Evolutionary conservation across 2,329 filamentous ascomycete genomes (phyloP), one percentile per base, ranked within the genome.

Genomic region (Niveomyces coronatus): DNA sequence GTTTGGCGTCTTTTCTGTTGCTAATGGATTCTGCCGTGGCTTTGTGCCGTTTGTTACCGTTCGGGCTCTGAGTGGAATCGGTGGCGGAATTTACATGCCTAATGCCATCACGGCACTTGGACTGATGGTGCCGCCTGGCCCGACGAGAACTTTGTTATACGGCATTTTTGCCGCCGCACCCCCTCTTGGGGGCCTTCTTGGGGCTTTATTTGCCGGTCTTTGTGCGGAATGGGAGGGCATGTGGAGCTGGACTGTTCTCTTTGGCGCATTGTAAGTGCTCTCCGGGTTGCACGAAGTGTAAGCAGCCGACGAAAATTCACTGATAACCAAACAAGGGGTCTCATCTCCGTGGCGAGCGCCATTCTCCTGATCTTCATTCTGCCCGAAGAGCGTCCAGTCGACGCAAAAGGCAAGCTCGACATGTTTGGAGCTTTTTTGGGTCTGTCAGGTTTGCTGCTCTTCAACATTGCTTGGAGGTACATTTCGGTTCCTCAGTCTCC

Each of bases 391-490:
- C 39, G 30, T 1, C 53, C 50, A 0, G 45, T 56, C 2, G 51
- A 55, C 3, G 43, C 45, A 14, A 35, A 38, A 3, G 54, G 54
- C 0, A 48, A 46, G 3, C 45, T 56, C 2, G 54, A 57, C 39
- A 63, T 53, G 44, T 39, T 62, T 9, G 68, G 64, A 1, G 57
- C 57, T 2, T 49, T 48, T 6, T 50, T 67, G 4, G 65, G 59
- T 1, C 50, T 61, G 2, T 46, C 51, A 11, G 57, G 59, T 5
- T 46, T 71, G n/a, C 50, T 69, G 2, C 45, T 70, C 0, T 71
- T 70, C 40, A 71, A 67, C 38, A 57, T 72, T n/a, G 60, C 60
- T 2, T 71, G 67, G 61, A 71, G 70, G 67, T 68, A 45, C 53
- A 57, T 52, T 33, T 39, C 14, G 8, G 7, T 14, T 13, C 27